These are phyloP conservation scores for Odontarrhena argentea DNA, from an alignment of 345 rosid genomes.

Conservation along the genomic window DNA sequence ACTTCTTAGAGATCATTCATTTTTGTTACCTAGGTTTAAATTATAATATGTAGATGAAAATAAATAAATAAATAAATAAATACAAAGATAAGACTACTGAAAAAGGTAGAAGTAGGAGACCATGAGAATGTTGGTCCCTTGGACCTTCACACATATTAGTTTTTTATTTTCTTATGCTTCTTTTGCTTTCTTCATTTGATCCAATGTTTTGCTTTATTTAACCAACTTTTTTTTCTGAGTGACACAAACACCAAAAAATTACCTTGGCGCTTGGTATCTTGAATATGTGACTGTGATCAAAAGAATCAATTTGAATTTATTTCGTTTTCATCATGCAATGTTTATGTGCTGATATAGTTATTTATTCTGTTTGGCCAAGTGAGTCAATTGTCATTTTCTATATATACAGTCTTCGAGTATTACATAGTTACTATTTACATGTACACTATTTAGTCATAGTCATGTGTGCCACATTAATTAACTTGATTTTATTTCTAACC, in stretches of 20 bases:
- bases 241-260: slow-evolving; percentile 6
- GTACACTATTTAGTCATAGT: slow-evolving; percentile 22
- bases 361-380: slow-evolving; percentile 25
- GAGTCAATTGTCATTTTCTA: slow-evolving; percentile 30
- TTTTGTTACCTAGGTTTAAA: not conserved
- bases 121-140: slow-evolving; percentile 44
- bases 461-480: slow-evolving; percentile 28
- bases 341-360: not conserved
- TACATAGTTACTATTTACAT: slow-evolving; percentile 27
- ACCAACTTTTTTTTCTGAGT: slow-evolving; percentile 8
- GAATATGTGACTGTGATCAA: slow-evolving; percentile 3
- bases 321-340: not conserved
- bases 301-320: slow-evolving; percentile 1
- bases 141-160: slow-evolving; percentile 23
- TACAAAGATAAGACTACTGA: slow-evolving; percentile 12
- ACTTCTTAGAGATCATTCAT: slow-evolving; percentile 6
- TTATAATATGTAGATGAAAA: not conserved
- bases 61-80: not conserved
- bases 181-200: slow-evolving; percentile 26
- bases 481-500: not conserved
- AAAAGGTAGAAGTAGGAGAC: slow-evolving; percentile 27
- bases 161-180: not conserved
- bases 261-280: slow-evolving; percentile 6
- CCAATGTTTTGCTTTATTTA: slow-evolving; percentile 20
- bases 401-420: slow-evolving; percentile 7